Conservation (phyloP, 768 basidiomycete genomes). For the Porphyrellus cyaneotinctus region DNA sequence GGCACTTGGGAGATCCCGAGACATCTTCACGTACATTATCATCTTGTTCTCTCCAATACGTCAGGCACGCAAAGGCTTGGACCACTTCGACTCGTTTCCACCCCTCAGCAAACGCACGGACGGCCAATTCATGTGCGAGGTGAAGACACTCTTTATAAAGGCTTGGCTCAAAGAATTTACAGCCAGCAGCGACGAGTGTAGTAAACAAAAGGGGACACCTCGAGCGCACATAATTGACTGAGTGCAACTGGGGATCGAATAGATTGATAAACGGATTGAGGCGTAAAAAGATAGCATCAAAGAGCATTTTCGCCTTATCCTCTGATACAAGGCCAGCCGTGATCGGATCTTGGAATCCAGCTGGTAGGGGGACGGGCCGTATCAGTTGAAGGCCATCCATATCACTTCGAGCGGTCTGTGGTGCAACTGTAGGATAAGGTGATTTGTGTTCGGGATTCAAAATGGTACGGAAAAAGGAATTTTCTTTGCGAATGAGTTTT, state of each 20-base stretch:
- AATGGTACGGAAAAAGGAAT: slow-evolving; percentile 81
- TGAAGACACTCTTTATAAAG: slow-evolving; percentile 65
- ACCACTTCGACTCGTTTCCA: slow-evolving; percentile 83
- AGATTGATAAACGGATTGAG: slow-evolving; percentile 88
- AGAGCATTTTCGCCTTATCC: slow-evolving; percentile 64
- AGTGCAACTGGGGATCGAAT: slow-evolving; percentile 85
- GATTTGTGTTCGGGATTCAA: slow-evolving; percentile 65
- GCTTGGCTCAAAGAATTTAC: slow-evolving; percentile 76
- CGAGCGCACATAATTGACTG: slow-evolving; percentile 71
- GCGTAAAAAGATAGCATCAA: slow-evolving; percentile 76
- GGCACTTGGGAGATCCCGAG: background rate
- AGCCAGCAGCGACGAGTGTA: slow-evolving; percentile 75
- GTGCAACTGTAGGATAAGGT: slow-evolving; percentile 28
- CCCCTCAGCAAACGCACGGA: slow-evolving; percentile 72
- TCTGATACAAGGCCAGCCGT: slow-evolving; percentile 67
- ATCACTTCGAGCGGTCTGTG: slow-evolving; percentile 32
- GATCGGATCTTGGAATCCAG: slow-evolving; percentile 61
- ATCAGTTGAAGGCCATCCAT: slow-evolving; percentile 34
- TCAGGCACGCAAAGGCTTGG: slow-evolving; percentile 84
- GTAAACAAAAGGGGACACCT: slow-evolving; percentile 84
- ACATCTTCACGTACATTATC: slow-evolving; percentile 56
- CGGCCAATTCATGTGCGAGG: slow-evolving; percentile 69
- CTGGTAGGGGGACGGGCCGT: slow-evolving; percentile 35
- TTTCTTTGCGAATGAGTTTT: slow-evolving; percentile 69
- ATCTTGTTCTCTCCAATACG: slow-evolving; percentile 86